Percentiles rank a stretch among this genome's conserved stretches.
These are phyloP conservation scores for Claviceps africana DNA, from an alignment of 2,329 filamentous ascomycete species.

Conservation along the genomic window DNA sequence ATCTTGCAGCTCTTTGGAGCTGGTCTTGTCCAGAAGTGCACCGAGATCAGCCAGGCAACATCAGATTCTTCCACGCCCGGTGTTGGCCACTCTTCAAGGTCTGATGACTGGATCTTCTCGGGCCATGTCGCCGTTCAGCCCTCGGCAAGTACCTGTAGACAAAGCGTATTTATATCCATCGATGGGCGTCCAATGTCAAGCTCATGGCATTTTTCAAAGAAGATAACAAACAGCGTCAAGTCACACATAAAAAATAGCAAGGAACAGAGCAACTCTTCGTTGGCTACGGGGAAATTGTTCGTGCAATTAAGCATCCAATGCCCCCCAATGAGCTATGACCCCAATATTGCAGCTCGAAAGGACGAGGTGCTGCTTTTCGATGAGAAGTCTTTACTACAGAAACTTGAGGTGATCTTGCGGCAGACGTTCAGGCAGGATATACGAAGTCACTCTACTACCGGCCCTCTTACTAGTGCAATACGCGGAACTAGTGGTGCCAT, in stretches of 20 bases:
- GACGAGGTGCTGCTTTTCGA: constrained; percentile 57
- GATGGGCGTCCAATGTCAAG: constrained; percentile 51
- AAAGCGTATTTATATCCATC: constrained; percentile 46
- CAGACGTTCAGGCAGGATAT: constrained; percentile 20
- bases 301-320: constrained; percentile 51
- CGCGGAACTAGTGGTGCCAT: not conserved
- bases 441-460: not conserved
- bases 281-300: constrained; percentile 38
- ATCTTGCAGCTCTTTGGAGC: constrained; percentile 48
- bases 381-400: constrained; percentile 28
- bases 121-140: constrained; percentile 39
- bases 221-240: constrained; percentile 40
- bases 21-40: constrained; percentile 40
- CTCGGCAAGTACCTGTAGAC: constrained; percentile 11
- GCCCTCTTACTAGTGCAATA: not conserved
- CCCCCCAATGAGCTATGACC: constrained; percentile 49
- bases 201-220: constrained; percentile 32
- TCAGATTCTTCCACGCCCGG: not conserved
- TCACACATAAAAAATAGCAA: constrained; percentile 16
- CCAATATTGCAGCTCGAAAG: constrained; percentile 58
- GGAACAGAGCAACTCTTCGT: not conserved
- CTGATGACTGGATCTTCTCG: constrained; percentile 25
- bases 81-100: not conserved
- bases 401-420: constrained; percentile 31
- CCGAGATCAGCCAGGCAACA: constrained; percentile 18